Base-by-base conservation (phyloP, 2,329 filamentous ascomycete genomes). In the Exophiala sp. region DNA sequence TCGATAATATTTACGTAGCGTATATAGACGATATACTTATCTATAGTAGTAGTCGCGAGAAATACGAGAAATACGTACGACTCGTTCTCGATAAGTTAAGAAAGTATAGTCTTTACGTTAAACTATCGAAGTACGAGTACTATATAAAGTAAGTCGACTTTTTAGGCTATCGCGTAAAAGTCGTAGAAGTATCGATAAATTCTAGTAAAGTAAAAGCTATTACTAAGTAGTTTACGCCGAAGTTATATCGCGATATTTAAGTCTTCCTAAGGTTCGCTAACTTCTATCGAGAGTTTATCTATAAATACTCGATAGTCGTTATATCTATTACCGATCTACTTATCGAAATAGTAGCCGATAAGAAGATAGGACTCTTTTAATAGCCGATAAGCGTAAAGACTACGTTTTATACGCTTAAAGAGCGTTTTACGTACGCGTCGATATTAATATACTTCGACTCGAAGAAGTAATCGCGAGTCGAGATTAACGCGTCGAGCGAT, bases 261-360 rank as follows among this genome's bases (percentile, higher is more conserved):
- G 38, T 49, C 1, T 69, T 70, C 49, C 14, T 69, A 12, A 57
- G 62, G 1, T 71, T 70, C 52, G 50, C 57, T 5, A 71, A 71
- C 52, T 71, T 69, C 40, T 71, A 71, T 45, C 7, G 53, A 39
- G 35, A 55, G 11, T 71, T 70, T 54, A 67, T 71, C 9, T 45
- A 55, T 9, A 38, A 43, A 3, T 72, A 65, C 44, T 62, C 55
- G 3, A 14, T 40, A 6, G 57, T 68, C 2, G 55, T 47, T 2
- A 35, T 16, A 14, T 63, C 54, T 2, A 40, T 71, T 8, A 65
- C 52, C 0, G 45, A 65, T 11, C 34, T 66, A 1, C 61, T 55
- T 0, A 63, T 61, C 34, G 42, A 20, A 2, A 55, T 55, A 52
- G 16, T 12, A 54, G 44, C 21, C 12, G 48, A n/a, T 9, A 47